Conservation (phyloP, 2,329 filamentous ascomycete genomes). For the Lasiodiplodia citricola region DNA sequence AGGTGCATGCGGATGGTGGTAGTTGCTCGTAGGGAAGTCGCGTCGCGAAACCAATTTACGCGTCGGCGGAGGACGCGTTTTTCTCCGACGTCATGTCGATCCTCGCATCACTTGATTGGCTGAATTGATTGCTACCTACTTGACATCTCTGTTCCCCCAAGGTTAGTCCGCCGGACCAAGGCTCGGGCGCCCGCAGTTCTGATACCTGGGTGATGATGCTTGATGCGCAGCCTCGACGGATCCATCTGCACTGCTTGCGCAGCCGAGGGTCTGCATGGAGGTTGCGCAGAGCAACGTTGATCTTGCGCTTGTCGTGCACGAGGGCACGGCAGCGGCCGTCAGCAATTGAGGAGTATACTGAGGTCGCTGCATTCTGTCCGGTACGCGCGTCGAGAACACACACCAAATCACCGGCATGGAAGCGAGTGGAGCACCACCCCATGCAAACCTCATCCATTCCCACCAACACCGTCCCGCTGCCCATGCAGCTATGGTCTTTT, state of each 20-base stretch:
- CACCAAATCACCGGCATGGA: not conserved
- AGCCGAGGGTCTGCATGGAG: slow-evolving; percentile 15
- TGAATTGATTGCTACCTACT: not conserved
- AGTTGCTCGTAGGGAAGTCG: not conserved
- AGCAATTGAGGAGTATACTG: slow-evolving; percentile 4
- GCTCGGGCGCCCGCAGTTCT: slow-evolving; percentile 22
- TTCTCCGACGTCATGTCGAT: not conserved
- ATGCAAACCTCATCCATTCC: not conserved
- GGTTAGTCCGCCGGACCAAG: slow-evolving; percentile 22
- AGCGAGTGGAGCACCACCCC: not conserved
- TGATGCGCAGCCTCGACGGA: not conserved
- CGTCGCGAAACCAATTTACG: slow-evolving; percentile 15
- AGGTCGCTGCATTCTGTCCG: slow-evolving; percentile 12
- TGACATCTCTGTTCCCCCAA: slow-evolving; percentile 2
- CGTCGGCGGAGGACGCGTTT: slow-evolving; percentile 10
- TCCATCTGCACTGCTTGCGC: slow-evolving; percentile 13
- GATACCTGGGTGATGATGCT: slow-evolving; percentile 12
- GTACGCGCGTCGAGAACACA: slow-evolving; percentile 3
- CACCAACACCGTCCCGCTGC: slow-evolving; percentile 8
- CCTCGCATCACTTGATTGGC: not conserved
- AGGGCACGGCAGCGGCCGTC: slow-evolving; percentile 17
- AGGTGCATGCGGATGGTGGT: not conserved
- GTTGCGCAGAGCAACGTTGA: slow-evolving; percentile 1
- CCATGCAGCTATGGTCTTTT: slow-evolving; percentile 10
- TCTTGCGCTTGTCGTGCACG: slow-evolving; percentile 18